Conservation (phyloP, 2,329 filamentous ascomycete species). For the Blumeriella jaapii region DNA sequence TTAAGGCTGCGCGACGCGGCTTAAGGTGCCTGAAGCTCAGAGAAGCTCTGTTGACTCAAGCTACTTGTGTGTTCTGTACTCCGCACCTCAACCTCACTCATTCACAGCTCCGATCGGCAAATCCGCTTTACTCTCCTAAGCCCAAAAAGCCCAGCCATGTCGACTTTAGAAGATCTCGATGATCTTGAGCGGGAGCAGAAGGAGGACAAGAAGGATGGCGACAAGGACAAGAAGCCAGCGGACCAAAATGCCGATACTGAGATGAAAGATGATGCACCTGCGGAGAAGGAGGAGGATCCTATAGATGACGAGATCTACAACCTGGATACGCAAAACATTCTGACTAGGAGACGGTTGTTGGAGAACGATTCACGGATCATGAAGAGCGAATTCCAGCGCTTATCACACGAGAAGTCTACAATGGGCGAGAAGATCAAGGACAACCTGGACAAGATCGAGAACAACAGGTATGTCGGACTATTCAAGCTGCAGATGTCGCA, state of each 20-base stretch:
- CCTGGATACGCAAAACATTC: conserved; percentile 88
- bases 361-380: conserved; percentile 98
- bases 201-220: conserved; percentile 47
- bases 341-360: conserved; percentile 78
- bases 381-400: conserved; percentile 89
- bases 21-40: no score
- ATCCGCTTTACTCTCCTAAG: conserved; percentile 3
- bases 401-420: conserved; percentile 87
- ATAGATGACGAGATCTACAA: conserved; percentile 89
- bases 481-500: background rate
- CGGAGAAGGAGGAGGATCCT: conserved; percentile 63
- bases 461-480: conserved; percentile 68
- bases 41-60: no score
- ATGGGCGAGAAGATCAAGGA: conserved; percentile 99
- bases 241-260: conserved; percentile 64
- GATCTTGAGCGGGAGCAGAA: conserved; percentile 61
- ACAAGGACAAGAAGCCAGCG: conserved; percentile 40
- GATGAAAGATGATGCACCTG: conserved; percentile 73
- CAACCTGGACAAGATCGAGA: conserved; percentile 97
- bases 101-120: no score
- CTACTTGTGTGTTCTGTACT: no score
- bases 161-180: conserved; percentile 67
- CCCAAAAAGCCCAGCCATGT: conserved; percentile 41
- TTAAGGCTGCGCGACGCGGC: no score
- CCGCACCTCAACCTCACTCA: background rate